These are phyloP conservation scores for Magnusiomyces magnusii DNA, from an alignment of 1,139 yeast species.

Conservation along the genomic window DNA sequence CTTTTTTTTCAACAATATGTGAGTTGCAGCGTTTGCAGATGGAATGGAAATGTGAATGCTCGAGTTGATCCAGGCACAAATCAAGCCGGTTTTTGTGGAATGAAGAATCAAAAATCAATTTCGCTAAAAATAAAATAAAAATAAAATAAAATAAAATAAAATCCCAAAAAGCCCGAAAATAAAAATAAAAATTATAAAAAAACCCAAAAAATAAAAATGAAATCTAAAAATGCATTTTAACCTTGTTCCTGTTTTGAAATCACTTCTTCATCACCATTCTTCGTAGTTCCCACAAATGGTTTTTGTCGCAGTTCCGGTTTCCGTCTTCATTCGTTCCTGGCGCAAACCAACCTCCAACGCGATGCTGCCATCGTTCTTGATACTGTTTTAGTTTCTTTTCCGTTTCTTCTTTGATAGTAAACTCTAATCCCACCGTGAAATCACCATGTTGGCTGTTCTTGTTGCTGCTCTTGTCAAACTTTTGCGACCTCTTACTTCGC, in stretches of 20 bases:
- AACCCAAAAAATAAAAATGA: not conserved
- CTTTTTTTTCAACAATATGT: not conserved
- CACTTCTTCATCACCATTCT: slow-evolving; percentile 39
- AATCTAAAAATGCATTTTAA: not conserved
- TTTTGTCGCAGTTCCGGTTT: slow-evolving; percentile 40
- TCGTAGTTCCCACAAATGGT: slow-evolving; percentile 48
- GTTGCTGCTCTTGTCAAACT: not conserved
- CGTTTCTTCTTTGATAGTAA: slow-evolving; percentile 37
- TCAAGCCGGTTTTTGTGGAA: too few species aligned
- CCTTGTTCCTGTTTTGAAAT: not conserved
- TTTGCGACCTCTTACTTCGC: not conserved
- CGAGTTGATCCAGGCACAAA: too few species aligned
- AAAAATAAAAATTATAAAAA: not conserved
- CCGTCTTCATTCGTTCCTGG: slow-evolving; percentile 33
- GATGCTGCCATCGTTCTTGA: slow-evolving; percentile 43
- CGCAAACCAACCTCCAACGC: slow-evolving; percentile 48
- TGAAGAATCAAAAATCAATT: too few species aligned
- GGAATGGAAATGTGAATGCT: too few species aligned
- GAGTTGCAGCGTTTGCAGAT: not conserved
- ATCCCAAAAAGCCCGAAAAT: not conserved
- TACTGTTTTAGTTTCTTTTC: slow-evolving; percentile 43
- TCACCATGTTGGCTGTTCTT: not conserved
- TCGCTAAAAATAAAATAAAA: too few species aligned
- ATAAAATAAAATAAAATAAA: too few species aligned
- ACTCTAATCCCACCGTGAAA: slow-evolving; percentile 36